Evolutionary conservation across 345 rosid species (phyloP).

Genomic region (Gossypioides kirkii): DNA sequence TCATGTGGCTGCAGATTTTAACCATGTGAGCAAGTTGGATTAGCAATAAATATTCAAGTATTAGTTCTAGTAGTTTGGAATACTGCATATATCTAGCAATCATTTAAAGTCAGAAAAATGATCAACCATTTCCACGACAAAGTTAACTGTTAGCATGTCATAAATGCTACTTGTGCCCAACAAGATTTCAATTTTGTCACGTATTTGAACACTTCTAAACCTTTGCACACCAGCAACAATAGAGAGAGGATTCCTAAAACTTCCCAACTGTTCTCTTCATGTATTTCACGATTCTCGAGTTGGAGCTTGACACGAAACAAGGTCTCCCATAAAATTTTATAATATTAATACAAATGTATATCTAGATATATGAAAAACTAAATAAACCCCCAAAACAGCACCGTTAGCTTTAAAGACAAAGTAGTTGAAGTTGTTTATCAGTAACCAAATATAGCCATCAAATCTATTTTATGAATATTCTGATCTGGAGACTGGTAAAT

Average conservation of each 20-base stretch:
- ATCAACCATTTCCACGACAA: background rate
- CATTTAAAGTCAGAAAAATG: background rate
- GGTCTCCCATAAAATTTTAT: background rate
- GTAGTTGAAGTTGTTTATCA: background rate
- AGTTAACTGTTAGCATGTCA: background rate
- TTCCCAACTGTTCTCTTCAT: conserved; percentile 7
- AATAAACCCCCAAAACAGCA: background rate
- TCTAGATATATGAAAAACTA: background rate
- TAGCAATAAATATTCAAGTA: background rate
- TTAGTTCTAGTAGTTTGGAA: background rate
- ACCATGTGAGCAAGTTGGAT: background rate
- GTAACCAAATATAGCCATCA: background rate
- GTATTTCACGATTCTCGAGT: conserved; percentile 3
- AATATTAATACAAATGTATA: background rate
- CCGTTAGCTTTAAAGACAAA: background rate
- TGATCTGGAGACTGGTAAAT: no score
- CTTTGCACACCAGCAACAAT: background rate
- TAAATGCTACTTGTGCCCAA: conserved; percentile 5
- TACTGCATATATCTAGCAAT: background rate
- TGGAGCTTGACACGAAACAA: background rate
- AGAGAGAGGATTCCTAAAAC: background rate
- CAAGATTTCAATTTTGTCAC: background rate
- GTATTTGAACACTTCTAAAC: background rate
- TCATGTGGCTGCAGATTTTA: background rate
- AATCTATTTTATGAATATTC: background rate